These are phyloP conservation scores for Sicyos baderoa DNA, from an alignment of 306 rosid genomes.

Conservation along the genomic window DNA sequence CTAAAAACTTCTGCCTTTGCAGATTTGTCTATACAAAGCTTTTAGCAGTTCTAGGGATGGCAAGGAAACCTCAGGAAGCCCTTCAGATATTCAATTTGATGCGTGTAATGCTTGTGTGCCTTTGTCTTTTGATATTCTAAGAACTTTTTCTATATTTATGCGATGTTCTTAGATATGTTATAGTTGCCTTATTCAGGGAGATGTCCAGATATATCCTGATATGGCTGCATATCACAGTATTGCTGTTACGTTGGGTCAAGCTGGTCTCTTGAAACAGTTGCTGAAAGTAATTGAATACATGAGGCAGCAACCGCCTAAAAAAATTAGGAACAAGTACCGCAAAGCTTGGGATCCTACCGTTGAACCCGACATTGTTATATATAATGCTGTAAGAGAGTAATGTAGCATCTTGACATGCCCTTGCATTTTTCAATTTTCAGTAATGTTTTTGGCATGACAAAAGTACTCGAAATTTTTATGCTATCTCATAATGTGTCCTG, in stretches of 20 bases:
- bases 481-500: background rate
- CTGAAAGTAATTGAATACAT: slow-evolving; percentile 60
- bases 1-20: slow-evolving; percentile 23
- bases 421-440: slow-evolving; percentile 15
- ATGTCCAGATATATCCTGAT: slow-evolving; percentile 65
- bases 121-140: slow-evolving; percentile 23
- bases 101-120: slow-evolving; percentile 53
- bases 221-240: slow-evolving; percentile 89
- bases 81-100: slow-evolving; percentile 60
- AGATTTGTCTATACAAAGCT: slow-evolving; percentile 93
- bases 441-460: slow-evolving; percentile 5
- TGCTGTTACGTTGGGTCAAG: slow-evolving; percentile 90
- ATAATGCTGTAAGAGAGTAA: slow-evolving; percentile 66
- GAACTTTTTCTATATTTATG: slow-evolving; percentile 17
- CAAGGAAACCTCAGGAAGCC: slow-evolving; percentile 75
- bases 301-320: slow-evolving; percentile 60
- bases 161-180: slow-evolving; percentile 24
- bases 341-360: slow-evolving; percentile 70
- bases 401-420: slow-evolving; percentile 18
- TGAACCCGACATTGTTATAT: slow-evolving; percentile 77
- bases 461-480: background rate
- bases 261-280: slow-evolving; percentile 71
- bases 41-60: slow-evolving; percentile 79
- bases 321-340: slow-evolving; percentile 26
- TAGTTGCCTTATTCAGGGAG: slow-evolving; percentile 48